Base-by-base conservation (phyloP, 164 flowering plant genomes). In the Berberis vulgaris region DNA sequence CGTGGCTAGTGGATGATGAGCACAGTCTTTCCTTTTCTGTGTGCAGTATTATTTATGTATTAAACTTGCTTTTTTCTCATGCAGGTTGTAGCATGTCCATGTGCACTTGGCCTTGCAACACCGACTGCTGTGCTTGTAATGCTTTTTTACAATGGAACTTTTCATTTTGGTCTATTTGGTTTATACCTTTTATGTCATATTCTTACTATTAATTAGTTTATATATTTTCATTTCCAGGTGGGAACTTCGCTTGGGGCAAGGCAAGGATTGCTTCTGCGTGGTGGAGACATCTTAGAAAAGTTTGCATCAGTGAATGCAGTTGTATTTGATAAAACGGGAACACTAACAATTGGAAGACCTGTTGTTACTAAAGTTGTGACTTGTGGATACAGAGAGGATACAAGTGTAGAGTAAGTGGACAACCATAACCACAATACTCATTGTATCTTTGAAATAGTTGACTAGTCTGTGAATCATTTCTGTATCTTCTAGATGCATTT, bases 241-340 rank as follows among this genome's bases (percentile, higher is more conserved):
- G 98, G 99, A 72, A 91, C 96, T 62, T 91, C 97, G 66, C 78
- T 95, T 42, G 99, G 99, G 66, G 99, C 99, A 54, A 91, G 80
- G 55, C 88, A 72, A 79, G 99, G 99, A 61, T 74, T 95, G 74
- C 98, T 95, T 69, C 74, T 91, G 78, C 97, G 97, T 65, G 97
- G 97, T 72, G 99, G 99, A 66, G 72, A 75, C 78, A 71, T 86
- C 67, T 69, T 95, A 65, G 99, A 95, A 76, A 91, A 81, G 78
- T 88, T 86, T 72, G 75, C 98, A 4, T 68, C 65, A 67, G 96
- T 83, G 40, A 72, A 88, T 65, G 71, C 96, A 10, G 56, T 95
- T 75, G 99, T 91, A 54, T 95, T 95, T 76, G 99, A 95, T 76
- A 95, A 95, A 77, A 95, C 99, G 6, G 99, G 99, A 67, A 95